A percentile compares a stretch with the other conserved stretches of the same genome.
These are phyloP conservation scores for Picea glauca DNA, from an alignment of 75 land plant species.

Conservation along the genomic window DNA sequence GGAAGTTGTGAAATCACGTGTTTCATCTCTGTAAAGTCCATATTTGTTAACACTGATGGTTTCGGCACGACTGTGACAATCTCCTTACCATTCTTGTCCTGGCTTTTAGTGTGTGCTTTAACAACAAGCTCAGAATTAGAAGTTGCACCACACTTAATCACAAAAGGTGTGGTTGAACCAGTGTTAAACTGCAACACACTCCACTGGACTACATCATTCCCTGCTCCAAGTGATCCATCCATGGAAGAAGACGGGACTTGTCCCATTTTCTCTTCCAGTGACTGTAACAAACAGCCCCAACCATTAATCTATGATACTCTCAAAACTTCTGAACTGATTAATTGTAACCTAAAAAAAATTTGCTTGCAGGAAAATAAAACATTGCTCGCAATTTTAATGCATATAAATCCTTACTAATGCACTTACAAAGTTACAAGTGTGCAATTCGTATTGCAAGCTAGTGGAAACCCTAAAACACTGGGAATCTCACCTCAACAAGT, in stretches of 20 bases:
- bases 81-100: conserved; percentile 67
- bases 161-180: conserved; percentile 85
- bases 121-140: conserved; percentile 85
- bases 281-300: too few relatives aligned
- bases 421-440: too few relatives aligned
- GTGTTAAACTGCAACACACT: conserved; percentile 96
- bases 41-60: conserved; percentile 63
- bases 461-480: neutral
- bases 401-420: too few relatives aligned
- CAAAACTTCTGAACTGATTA: too few relatives aligned
- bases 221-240: conserved; percentile 2
- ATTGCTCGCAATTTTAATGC: too few relatives aligned
- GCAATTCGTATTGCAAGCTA: too few relatives aligned
- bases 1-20: conserved; percentile 66
- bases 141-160: conserved; percentile 95
- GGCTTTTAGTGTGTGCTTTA: conserved; percentile 82
- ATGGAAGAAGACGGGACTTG: neutral
- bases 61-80: conserved; percentile 71
- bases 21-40: conserved; percentile 81
- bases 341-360: too few relatives aligned
- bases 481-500: conserved; percentile 20
- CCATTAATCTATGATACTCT: too few relatives aligned
- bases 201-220: conserved; percentile 80
- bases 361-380: too few relatives aligned
- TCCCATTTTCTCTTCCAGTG: too few relatives aligned